Base-by-base conservation (phyloP, 495 filamentous ascomycete species). In the Terfezia boudieri region DNA sequence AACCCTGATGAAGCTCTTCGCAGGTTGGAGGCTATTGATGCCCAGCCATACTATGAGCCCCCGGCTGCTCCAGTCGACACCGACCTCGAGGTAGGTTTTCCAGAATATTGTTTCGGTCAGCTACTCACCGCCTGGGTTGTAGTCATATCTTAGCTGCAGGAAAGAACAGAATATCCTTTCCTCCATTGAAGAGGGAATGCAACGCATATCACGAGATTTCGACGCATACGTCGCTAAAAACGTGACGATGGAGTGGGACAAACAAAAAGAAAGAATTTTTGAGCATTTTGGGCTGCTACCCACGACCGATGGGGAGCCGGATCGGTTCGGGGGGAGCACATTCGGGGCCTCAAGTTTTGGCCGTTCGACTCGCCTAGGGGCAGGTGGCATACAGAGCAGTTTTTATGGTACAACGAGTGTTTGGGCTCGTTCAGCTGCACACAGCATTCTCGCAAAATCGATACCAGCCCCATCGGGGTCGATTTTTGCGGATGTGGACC, bases 181-280 rank as follows among this genome's bases (percentile, higher is more conserved):
- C 60, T 88, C 94, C 76, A 85, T 95, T 55, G 74, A 81, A 17
- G 86, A 96, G 60, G 84, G 86, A 20, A 73, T 94, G 57, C 77
- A 86, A 59, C 78, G 87, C 54, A 85, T 86, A 12, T 80, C 86
- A 43, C 78, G 77, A 16, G 89, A 95, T 62, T 96, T 99, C 59
- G 86, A 99, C 64, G 67, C 74, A 41, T 95, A 92, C 66, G 69
- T 99, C 49, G 90, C 95, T 64, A 87, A 93, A 59, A 89, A 90
- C 63, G 81, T 95, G 8, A 84, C 85, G 8, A 80, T 90, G 71
- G 84, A 95, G 66, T 96, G 89, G 89, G 86, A 96, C 54, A 78
- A 81, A 7, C 90, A 96, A 68, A 80, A 88, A 38, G 83, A 81
- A 64, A 79, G 79, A 53, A 94, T 96, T 53, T 94, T 94, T 65